phyloP scores from a whole-genome alignment of 2,329 filamentous ascomycete species.

The Aaosphaeria pasadenensis region DNA sequence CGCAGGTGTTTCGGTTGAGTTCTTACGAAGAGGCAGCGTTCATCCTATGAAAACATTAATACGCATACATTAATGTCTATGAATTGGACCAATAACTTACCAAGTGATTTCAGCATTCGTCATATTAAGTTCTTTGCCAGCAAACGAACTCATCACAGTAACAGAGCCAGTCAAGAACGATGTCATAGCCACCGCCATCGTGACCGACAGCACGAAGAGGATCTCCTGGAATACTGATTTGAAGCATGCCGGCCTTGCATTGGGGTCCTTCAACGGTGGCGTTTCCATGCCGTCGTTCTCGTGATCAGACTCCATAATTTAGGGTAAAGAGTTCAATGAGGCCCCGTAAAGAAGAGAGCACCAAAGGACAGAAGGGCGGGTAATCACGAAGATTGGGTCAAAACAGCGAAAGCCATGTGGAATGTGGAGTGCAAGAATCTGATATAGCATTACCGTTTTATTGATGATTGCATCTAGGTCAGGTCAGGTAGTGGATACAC shows the following conservation, averaged over 20 bases:
- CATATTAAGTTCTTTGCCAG: constrained; percentile 60
- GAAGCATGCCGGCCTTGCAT: constrained; percentile 57
- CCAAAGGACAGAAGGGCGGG: too few species aligned
- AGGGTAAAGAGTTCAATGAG: too few species aligned
- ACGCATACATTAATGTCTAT: too few species aligned
- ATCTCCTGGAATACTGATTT: constrained; percentile 60
- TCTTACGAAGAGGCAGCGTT: constrained; percentile 57
- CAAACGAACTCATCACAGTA: constrained; percentile 61
- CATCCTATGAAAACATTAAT: constrained; percentile 33
- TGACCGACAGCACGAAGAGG: constrained; percentile 64
- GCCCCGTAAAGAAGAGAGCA: too few species aligned
- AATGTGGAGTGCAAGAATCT: too few species aligned
- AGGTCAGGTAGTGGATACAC: too few species aligned
- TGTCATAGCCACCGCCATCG: constrained; percentile 63
- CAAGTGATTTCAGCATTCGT: constrained; percentile 65
- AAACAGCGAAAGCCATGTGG: too few species aligned
- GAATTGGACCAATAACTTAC: constrained; percentile 17
- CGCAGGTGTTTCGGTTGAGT: too few species aligned
- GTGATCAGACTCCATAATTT: neutral
- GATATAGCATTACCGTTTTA: too few species aligned
- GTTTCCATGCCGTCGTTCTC: neutral
- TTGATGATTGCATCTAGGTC: too few species aligned
- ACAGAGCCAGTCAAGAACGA: constrained; percentile 59
- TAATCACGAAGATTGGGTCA: too few species aligned
- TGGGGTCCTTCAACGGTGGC: constrained; percentile 17